Percentiles rank a stretch among this genome's conserved stretches.
Evolutionary conservation across 768 basidiomycete genomes (phyloP).

Genomic region (Astraeus odoratus): DNA sequence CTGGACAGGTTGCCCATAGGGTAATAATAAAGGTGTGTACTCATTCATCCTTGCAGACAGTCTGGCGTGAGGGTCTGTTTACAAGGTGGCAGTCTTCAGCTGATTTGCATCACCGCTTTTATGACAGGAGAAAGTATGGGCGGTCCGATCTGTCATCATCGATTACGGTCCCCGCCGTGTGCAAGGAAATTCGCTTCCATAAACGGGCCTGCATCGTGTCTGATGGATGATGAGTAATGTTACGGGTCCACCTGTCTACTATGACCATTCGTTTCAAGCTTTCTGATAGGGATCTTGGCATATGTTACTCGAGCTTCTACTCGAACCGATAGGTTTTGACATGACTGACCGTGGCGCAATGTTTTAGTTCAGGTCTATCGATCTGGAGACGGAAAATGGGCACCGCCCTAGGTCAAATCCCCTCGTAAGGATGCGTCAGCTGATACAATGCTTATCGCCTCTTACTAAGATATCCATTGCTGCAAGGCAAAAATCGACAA

Average conservation of each 20-base stretch:
- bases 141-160: conserved; percentile 2
- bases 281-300: not conserved
- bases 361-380: not conserved
- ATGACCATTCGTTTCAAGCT: not conserved
- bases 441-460: not conserved
- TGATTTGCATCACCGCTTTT: conserved; percentile 4
- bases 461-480: not conserved
- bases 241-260: not conserved
- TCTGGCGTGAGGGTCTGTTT: conserved; percentile 11
- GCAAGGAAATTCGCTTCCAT: not conserved
- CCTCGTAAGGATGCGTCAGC: too few relatives aligned
- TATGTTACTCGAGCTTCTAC: too few relatives aligned
- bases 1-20: conserved; percentile 1
- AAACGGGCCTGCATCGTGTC: conserved; percentile 26
- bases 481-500: conserved; percentile 21
- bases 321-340: too few relatives aligned
- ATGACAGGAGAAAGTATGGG: conserved; percentile 10
- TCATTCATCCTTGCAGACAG: conserved; percentile 19
- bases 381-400: too few relatives aligned
- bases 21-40: conserved; percentile 27
- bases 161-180: conserved; percentile 2
- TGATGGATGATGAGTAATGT: conserved; percentile 10
- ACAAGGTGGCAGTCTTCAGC: not conserved
- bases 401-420: too few relatives aligned
- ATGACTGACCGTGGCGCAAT: too few relatives aligned